Evolutionary conservation across 1,284 basidiomycete genomes (phyloP), one percentile per base, ranked within the genome.

Genomic region (Fomitiporia mediterranea): DNA sequence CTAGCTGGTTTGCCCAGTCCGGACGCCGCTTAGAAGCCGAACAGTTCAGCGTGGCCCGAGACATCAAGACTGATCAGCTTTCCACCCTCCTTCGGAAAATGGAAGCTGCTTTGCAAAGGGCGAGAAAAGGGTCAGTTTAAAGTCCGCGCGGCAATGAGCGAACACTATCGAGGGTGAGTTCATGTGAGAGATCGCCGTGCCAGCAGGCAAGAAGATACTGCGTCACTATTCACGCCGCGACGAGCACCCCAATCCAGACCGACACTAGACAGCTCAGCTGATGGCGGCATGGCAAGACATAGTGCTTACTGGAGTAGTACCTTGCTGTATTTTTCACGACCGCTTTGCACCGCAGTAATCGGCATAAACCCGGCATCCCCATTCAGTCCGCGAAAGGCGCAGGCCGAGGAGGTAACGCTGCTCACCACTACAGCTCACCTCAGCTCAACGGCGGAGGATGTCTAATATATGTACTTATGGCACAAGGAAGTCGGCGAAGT

Each of bases 291-390:
- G 17, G 42, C 21, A 21, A 34, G 8, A 46, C 43, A n/a, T 23
- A 46, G 23, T n/a, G 11, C 13, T 23, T 27, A 46, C 23, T 21
- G 23, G n/a, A n/a, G n/a, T n/a, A n/a, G n/a, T n/a, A n/a, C n/a
- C n/a, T n/a, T n/a, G n/a, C n/a, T n/a, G n/a, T n/a, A n/a, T n/a
- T n/a, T 4, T 28, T 38, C 50, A 21, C 51, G n/a, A 52, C 49
- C 34, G n/a, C 25, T 28, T 27, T 30, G 9, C 23, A 23, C 25
- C 38, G 17, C 49, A 25, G 23, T 37, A 17, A n/a, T 19, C 51
- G 51, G 51, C 37, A 42, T 21, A 23, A 42, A 39, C 51, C 34
- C 51, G 51, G 51, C 51, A 42, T 30, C 27, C 15, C 23, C 19
- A 25, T 38, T 7, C 7, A 19, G 27, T 21, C 42, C 42, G 42